Percentiles rank a stretch among this genome's conserved stretches.
Conservation (phyloP, 371 early-diverging fungal genomes). For the Mucor sp. region DNA sequence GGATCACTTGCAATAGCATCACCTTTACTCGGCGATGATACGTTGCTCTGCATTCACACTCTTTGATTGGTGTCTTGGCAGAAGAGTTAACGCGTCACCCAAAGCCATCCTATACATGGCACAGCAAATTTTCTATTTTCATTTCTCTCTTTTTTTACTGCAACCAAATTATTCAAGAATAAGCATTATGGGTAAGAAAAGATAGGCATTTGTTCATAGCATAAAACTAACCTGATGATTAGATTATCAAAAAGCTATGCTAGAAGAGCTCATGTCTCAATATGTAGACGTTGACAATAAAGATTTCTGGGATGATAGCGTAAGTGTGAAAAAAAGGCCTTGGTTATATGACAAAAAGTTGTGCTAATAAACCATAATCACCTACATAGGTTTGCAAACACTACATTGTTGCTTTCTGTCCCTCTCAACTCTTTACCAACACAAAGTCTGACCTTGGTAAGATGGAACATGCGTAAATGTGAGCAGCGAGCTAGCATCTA, state of each 20-base stretch:
- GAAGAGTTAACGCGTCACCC: background rate
- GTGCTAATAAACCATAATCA: background rate
- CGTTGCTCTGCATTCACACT: background rate
- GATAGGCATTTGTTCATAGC: background rate
- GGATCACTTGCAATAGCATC: no score
- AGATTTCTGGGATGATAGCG: conserved; percentile 69
- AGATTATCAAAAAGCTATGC: conserved; percentile 75
- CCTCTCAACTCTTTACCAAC: conserved; percentile 83
- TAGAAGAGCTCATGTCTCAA: conserved; percentile 82
- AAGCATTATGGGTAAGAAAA: background rate
- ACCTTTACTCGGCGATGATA: no score
- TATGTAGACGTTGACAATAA: conserved; percentile 67
- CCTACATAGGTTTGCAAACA: conserved; percentile 79
- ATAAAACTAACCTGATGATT: background rate
- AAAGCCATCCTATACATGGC: background rate
- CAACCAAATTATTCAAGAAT: background rate
- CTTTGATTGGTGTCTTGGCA: background rate
- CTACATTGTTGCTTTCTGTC: conserved; percentile 85
- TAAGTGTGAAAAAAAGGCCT: conserved; percentile 27
- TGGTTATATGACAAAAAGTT: background rate
- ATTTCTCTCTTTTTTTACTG: background rate
- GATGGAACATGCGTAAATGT: background rate
- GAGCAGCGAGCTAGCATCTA: background rate
- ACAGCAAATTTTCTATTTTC: background rate
- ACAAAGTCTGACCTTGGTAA: conserved; percentile 86